phyloP scores from a whole-genome alignment of 805 yeast species.

The Pichia nakasei region DNA sequence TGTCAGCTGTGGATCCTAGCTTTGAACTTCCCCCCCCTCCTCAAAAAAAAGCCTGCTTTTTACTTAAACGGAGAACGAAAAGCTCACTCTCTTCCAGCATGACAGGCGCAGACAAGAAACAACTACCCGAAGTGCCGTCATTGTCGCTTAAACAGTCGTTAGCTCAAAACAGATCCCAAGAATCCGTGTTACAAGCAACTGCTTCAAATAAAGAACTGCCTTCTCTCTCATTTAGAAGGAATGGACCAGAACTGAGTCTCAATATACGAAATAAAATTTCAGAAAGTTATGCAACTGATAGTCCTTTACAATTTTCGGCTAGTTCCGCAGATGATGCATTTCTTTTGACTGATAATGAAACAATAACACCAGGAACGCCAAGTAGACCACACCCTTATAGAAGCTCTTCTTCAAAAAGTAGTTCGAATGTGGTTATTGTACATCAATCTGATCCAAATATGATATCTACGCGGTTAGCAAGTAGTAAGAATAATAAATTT shows the following conservation, averaged over 20 bases:
- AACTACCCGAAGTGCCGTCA: neutral
- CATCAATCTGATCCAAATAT: slow-evolving; percentile 9
- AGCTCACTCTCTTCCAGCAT: neutral
- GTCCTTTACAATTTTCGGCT: slow-evolving; percentile 7
- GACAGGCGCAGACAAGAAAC: neutral
- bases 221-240: neutral
- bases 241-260: neutral
- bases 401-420: neutral
- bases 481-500: neutral
- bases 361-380: neutral
- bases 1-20: no score
- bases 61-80: no score
- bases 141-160: neutral
- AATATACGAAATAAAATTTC: neutral
- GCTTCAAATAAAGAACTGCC: neutral
- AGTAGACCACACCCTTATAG: neutral
- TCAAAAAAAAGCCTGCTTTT: no score
- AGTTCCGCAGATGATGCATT: slow-evolving; percentile 7
- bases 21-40: no score
- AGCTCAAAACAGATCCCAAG: neutral
- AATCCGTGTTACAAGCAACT: neutral
- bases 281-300: neutral
- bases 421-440: slow-evolving; percentile 5
- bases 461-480: slow-evolving; percentile 7
- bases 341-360: neutral